Evolutionary conservation across 257 asterid species (phyloP), one percentile per base, ranked within the genome.

Genomic region (Linaria vulgaris): DNA sequence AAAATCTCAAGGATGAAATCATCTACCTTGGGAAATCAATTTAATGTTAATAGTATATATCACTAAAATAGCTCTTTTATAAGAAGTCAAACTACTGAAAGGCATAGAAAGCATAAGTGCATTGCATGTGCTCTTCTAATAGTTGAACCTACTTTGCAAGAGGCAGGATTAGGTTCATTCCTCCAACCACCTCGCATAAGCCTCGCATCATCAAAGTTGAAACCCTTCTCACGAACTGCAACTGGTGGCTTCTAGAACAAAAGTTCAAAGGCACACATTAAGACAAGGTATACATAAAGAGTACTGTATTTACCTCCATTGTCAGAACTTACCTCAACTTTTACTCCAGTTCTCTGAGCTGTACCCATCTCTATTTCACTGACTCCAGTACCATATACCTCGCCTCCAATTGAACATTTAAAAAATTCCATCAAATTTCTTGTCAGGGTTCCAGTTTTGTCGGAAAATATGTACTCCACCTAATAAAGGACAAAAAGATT

Each of bases 391-490:
- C 99, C 99, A 84, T 94, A 94, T 64, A 86, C 66, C 78, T 94
- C 99, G 77, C 96, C 96, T 56, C 89, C 99, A 75, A 94, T 90
- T 9, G 97, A 90, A 76, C 99, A 94, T 72, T 94, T 94, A 69
- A 94, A 94, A 68, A 94, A 94, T 76, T 94, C 99, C 99, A 94
- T 94, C 76, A 90, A 80, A 72, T 94, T 94, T 77, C 99, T 82
- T 1, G 99, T 94, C 72, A 94, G 77, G 48, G 99, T 94, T 69
- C 99, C 99, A 59, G 99, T 94, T 83, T 94, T 94, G 78, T 94
- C 99, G 43, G 99, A 94, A 80, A 94, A 94, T 64, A 94, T 90
- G 70, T 90, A 94, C 67, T 94, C 99, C 81, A 94, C 97, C 99
- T 94, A 79, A 61, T 64, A 66, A 59, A 70, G 37, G 49, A 80